Evolutionary conservation across 441 rosid species (phyloP), one percentile per base, ranked within the genome.

Genomic region (Breynia disticha): DNA sequence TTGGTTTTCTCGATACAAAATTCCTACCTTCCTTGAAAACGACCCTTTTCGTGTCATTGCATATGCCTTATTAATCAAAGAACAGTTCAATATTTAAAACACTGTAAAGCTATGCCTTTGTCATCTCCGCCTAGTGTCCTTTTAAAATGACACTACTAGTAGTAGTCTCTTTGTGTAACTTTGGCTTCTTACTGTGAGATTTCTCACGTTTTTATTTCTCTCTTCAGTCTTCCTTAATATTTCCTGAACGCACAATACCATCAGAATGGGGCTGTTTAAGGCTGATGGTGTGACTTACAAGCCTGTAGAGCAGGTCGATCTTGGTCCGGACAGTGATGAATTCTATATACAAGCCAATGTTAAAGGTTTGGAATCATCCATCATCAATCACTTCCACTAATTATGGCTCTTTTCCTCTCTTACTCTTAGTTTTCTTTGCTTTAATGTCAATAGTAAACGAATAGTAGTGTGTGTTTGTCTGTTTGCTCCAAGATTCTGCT

Each of bases 271-370:
- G 22, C 46, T 76, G 53, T 62, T 72, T 10, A 63, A 46, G 61
- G 77, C 50, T 6, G 45, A 68, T 5, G 78, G 78, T 11, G 71
- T 52, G 0, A 71, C 67, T 16, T 79, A 77, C 78, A 71, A 77
- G 81, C 64, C 84, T 4, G 79, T 22, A 19, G 71, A 79, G 49
- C 45, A 64, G 17, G 64, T 75, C 38, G 73, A 73, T 66, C 72
- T 79, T 20, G 78, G 79, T 15, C 70, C 81, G 44, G 17, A 53
- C 16, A 79, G 83, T 55, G 28, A 64, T 37, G 79, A 82, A 55
- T 22, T 48, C 39, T 82, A 82, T 18, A 28, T 71, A 67, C 67
- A 52, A 57, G 82, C 88, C 54, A 73, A 71, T 53, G 85, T 77
- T 24, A 79, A 78, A 81, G 87, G 87, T 81, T 39, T 39, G 4